Conservation (phyloP, 805 yeast species). For the Yarrowia osloensis region DNA sequence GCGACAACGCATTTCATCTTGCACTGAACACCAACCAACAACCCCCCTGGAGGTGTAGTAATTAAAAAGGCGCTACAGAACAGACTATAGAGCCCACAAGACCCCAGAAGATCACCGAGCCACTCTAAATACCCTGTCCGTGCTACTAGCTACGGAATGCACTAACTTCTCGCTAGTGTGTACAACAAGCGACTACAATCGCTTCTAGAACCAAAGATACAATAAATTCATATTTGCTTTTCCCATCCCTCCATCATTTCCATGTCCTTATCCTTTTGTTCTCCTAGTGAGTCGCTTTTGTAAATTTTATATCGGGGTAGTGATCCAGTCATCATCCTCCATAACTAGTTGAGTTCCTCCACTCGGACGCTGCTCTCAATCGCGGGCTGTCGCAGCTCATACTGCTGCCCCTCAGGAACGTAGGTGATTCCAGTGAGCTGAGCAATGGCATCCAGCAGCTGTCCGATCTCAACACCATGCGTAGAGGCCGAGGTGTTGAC, state of each 20-base stretch:
- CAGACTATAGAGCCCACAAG: no score
- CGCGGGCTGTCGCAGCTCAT: not conserved
- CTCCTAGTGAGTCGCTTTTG: no score
- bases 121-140: not conserved
- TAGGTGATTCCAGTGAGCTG: conserved; percentile 11
- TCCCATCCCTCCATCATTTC: not conserved
- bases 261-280: not conserved
- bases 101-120: not conserved
- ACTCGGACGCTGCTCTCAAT: not conserved
- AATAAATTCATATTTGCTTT: not conserved
- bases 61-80: not conserved
- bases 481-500: conserved; percentile 19
- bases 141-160: not conserved
- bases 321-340: not conserved
- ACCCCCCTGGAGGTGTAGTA: not conserved
- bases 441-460: conserved; percentile 5
- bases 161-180: not conserved
- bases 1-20: no score
- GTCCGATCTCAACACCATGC: conserved; percentile 22
- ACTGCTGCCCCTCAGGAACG: not conserved
- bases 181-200: not conserved
- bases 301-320: not conserved
- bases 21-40: not conserved
- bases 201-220: not conserved
- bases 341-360: conserved; percentile 17